phyloP scores from a whole-genome alignment of 2,329 filamentous ascomycete species.

The Mycosphaerella arachidis region DNA sequence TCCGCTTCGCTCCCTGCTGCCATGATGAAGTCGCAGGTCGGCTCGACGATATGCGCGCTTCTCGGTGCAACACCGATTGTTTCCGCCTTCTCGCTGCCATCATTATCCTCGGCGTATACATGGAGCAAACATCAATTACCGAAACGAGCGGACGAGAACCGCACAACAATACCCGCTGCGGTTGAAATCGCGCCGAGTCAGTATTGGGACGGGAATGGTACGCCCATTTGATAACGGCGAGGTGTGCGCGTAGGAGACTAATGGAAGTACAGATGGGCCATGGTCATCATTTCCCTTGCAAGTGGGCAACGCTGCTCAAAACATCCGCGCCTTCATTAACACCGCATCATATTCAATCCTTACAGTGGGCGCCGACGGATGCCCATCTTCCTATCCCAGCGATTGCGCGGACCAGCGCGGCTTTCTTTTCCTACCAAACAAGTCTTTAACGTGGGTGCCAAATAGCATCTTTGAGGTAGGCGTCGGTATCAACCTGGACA shows the following conservation, averaged over 20 bases:
- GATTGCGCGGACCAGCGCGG: conserved; percentile 32
- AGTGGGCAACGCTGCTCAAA: conserved; percentile 31
- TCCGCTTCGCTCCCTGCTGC: neutral
- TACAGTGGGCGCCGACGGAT: conserved; percentile 29
- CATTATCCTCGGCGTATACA: neutral
- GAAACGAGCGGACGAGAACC: conserved; percentile 12
- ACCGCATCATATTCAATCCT: conserved; percentile 31
- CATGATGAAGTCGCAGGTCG: neutral
- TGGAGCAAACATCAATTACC: neutral
- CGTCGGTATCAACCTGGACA: conserved; percentile 52
- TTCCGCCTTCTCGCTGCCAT: conserved; percentile 8
- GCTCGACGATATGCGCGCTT: neutral
- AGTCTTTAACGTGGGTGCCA: conserved; percentile 56
- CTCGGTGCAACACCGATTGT: neutral
- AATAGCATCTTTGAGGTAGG: conserved; percentile 60
- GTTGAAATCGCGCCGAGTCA: conserved; percentile 34
- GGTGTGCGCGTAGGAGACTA: neutral
- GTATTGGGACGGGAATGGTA: conserved; percentile 36
- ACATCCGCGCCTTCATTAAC: conserved; percentile 31
- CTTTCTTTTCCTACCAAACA: conserved; percentile 45
- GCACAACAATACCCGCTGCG: conserved; percentile 28
- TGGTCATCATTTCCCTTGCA: conserved; percentile 38
- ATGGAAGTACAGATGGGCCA: conserved; percentile 26
- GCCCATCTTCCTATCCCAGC: conserved; percentile 25
- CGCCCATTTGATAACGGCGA: neutral